A percentile compares a stretch with the other conserved stretches of the same genome.
Conservation (phyloP, 2,329 filamentous ascomycete species). For the Gaeumannomyces tritici region DNA sequence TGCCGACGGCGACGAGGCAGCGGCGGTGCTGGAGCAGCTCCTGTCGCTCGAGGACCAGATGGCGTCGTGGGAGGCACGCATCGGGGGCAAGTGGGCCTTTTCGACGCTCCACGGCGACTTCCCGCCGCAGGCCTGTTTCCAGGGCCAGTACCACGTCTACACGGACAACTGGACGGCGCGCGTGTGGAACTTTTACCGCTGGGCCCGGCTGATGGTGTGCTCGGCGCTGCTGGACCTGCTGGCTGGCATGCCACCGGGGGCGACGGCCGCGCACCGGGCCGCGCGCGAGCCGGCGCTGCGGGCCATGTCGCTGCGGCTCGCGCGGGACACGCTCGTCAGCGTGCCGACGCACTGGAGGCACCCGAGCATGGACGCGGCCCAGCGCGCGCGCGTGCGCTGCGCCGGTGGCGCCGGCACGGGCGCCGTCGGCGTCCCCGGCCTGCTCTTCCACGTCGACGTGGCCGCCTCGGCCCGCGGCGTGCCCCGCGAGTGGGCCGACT, state of each 20-base stretch:
- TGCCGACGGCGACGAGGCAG: constrained; percentile 21
- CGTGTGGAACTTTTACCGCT: constrained; percentile 51
- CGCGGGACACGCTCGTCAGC: constrained; percentile 34
- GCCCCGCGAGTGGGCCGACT: constrained; percentile 29
- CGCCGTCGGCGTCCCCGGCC: constrained; percentile 34
- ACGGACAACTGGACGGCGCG: constrained; percentile 41
- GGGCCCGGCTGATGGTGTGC: constrained; percentile 43
- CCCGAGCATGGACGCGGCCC: constrained; percentile 23
- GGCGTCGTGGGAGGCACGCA: constrained; percentile 24
- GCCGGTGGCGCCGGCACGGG: constrained; percentile 27
- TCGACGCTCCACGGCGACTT: constrained; percentile 19
- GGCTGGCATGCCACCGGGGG: constrained; percentile 2
- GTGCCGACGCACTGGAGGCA: constrained; percentile 42
- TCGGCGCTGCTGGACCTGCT: constrained; percentile 35
- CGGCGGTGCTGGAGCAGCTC: constrained; percentile 27
- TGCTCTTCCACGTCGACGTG: constrained; percentile 37
- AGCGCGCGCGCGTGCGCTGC: constrained; percentile 21
- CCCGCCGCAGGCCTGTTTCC: constrained; percentile 35
- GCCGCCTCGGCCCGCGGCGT: constrained; percentile 38
- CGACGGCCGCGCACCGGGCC: neutral
- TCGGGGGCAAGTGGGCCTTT: constrained; percentile 27
- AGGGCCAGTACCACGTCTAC: constrained; percentile 45
- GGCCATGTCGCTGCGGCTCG: constrained; percentile 24
- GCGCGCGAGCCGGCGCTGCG: constrained; percentile 16
- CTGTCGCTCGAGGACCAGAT: constrained; percentile 29